These are phyloP conservation scores for Coleophoma cylindrospora DNA, from an alignment of 2,329 filamentous ascomycete species.

Conservation along the genomic window DNA sequence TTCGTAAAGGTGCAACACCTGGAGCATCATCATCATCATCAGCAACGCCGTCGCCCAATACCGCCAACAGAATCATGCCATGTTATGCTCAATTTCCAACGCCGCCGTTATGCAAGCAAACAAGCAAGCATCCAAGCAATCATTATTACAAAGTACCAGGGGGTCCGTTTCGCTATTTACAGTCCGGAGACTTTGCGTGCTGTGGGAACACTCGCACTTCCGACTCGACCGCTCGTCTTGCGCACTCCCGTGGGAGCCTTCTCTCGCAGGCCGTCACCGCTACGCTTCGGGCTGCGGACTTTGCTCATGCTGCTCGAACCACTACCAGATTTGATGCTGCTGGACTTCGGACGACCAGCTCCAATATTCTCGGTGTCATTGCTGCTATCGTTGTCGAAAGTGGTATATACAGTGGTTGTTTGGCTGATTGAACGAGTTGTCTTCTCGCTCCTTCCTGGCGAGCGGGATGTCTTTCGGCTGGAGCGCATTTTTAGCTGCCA, in stretches of 20 bases:
- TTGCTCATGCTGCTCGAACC: constrained; percentile 48
- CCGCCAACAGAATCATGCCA: too few species aligned
- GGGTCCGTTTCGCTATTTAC: constrained; percentile 10
- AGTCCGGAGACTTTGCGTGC: constrained; percentile 26
- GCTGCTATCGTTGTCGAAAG: constrained; percentile 62
- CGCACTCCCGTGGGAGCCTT: constrained; percentile 46
- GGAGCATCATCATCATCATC: too few species aligned
- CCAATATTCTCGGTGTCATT: constrained; percentile 70
- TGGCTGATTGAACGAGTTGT: constrained; percentile 63
- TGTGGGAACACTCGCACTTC: constrained; percentile 41
- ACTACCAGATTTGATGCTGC: constrained; percentile 44
- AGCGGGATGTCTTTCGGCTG: constrained; percentile 60
- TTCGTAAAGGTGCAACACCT: too few species aligned
- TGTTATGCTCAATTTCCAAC: background rate
- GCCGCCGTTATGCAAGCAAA: constrained; percentile 20
- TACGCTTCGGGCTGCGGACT: constrained; percentile 56
- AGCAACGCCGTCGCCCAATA: too few species aligned
- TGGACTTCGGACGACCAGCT: constrained; percentile 45
- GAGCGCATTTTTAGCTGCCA: constrained; percentile 70
- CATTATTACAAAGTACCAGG: background rate
- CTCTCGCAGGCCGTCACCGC: constrained; percentile 42
- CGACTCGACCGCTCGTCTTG: constrained; percentile 62
- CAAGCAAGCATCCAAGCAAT: constrained; percentile 1
- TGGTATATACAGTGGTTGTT: constrained; percentile 61
- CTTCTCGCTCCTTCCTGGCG: constrained; percentile 54